These are phyloP conservation scores for Apophysomyces trapeziformis DNA, from an alignment of 371 early-diverging fungal species.

Conservation along the genomic window DNA sequence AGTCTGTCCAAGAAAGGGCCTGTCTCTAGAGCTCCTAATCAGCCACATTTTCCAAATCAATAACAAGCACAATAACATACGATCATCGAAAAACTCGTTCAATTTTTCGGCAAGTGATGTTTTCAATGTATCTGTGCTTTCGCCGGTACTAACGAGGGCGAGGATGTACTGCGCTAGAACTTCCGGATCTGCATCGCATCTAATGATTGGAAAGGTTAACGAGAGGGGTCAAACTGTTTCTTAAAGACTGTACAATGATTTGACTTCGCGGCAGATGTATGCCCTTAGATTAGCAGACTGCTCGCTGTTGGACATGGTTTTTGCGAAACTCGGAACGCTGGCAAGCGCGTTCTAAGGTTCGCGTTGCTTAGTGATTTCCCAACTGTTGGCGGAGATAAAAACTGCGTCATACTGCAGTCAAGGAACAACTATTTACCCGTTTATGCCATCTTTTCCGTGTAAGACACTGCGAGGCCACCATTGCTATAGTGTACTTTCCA, in stretches of 20 bases:
- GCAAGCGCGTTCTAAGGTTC: background rate
- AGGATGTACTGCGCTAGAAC: conserved; percentile 80
- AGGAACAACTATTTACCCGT: too few relatives aligned
- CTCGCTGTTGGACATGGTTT: conserved; percentile 8
- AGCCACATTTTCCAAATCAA: conserved; percentile 6
- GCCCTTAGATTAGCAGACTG: conserved; percentile 15
- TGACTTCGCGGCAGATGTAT: conserved; percentile 24
- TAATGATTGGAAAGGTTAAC: conserved; percentile 59
- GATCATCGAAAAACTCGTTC: conserved; percentile 56
- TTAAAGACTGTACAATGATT: conserved; percentile 58
- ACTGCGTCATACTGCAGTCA: too few relatives aligned
- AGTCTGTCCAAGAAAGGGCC: conserved; percentile 65
- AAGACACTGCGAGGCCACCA: too few relatives aligned
- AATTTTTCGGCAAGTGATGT: conserved; percentile 43
- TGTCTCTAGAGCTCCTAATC: conserved; percentile 56
- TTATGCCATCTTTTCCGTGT: too few relatives aligned
- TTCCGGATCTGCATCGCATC: conserved; percentile 78
- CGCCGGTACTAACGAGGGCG: conserved; percentile 73
- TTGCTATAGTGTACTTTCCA: too few relatives aligned
- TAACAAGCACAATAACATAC: conserved; percentile 36
- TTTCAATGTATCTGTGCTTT: conserved; percentile 38
- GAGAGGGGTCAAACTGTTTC: conserved; percentile 25
- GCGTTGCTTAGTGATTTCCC: background rate
- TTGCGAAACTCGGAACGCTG: background rate
- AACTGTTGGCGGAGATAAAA: background rate